These are phyloP conservation scores for Lasiosphaeriaceae sp. DNA, from an alignment of 495 filamentous ascomycete genomes.

Conservation along the genomic window DNA sequence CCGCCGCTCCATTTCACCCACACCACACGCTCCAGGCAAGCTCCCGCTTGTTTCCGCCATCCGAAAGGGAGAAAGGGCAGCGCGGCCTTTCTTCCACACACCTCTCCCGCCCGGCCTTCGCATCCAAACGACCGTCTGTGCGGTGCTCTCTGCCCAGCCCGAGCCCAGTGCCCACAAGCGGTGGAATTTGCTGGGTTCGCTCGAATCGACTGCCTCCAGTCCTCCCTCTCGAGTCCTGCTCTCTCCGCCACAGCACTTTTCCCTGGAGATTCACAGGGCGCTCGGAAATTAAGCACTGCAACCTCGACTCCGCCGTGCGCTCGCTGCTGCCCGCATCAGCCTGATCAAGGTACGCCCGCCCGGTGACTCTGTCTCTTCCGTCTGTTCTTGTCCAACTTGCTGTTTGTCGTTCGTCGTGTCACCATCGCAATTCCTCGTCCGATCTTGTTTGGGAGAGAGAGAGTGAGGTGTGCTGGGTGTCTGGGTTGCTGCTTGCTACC, in stretches of 20 bases:
- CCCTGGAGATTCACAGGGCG: conserved; percentile 8
- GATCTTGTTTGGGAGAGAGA: background rate
- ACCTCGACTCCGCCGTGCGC: conserved; percentile 14
- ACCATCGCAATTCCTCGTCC: background rate
- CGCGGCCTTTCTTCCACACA: background rate
- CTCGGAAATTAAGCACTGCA: conserved; percentile 30
- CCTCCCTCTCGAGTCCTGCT: conserved; percentile 4
- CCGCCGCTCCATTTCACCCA: conserved; percentile 6
- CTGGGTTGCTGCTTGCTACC: background rate
- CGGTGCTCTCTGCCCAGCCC: background rate
- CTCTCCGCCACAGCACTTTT: background rate
- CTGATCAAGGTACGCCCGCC: conserved; percentile 16
- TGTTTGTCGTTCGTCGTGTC: background rate
- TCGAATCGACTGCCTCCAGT: conserved; percentile 1
- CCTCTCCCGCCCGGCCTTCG: background rate
- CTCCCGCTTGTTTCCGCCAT: conserved; percentile 9
- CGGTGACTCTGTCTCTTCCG: background rate
- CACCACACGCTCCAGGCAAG: background rate
- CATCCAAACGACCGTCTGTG: conserved; percentile 10
- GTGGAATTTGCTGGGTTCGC: background rate
- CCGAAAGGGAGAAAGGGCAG: background rate
- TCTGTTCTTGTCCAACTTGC: background rate
- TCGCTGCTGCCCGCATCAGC: conserved; percentile 5
- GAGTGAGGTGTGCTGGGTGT: no score
- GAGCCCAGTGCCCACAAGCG: background rate